A percentile compares a stretch with the other conserved stretches of the same genome.
Conservation (phyloP, 352 stramenopile species). For the Poterioochromonas sp. region DNA sequence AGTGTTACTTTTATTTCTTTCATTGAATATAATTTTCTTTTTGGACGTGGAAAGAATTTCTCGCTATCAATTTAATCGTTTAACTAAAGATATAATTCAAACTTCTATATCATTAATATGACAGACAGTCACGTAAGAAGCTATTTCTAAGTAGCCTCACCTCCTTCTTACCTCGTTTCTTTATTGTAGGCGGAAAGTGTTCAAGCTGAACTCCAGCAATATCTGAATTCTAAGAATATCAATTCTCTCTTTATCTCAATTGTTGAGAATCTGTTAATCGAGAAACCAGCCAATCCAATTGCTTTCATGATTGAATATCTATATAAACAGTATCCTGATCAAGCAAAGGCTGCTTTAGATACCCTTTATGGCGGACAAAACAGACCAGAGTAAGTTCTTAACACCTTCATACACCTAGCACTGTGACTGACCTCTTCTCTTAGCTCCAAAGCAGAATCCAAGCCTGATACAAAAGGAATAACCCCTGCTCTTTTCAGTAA, state of each 20-base stretch:
- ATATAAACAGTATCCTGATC: conserved; percentile 50
- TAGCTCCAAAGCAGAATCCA: neutral
- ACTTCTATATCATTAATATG: too few species aligned
- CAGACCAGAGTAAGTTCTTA: neutral
- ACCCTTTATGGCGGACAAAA: neutral
- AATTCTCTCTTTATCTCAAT: conserved; percentile 57
- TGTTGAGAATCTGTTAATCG: conserved; percentile 56
- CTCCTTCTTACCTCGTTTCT: too few species aligned
- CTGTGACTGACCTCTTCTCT: conserved; percentile 14
- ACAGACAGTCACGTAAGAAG: too few species aligned
- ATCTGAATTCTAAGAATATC: conserved; percentile 58
- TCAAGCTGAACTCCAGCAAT: conserved; percentile 53
- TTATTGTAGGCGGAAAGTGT: conserved; percentile 38
- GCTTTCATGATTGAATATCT: conserved; percentile 56
- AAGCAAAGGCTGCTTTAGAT: conserved; percentile 35
- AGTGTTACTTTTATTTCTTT: too few species aligned
- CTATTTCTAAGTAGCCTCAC: too few species aligned
- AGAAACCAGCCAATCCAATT: conserved; percentile 59
- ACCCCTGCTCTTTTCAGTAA: neutral
- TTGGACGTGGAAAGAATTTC: too few species aligned
- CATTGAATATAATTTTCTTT: too few species aligned
- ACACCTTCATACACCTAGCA: neutral
- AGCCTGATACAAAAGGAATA: neutral
- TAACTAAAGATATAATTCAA: too few species aligned
- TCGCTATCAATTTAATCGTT: too few species aligned